phyloP scores from a whole-genome alignment of 495 filamentous ascomycete genomes.

The Xylaria scruposa region DNA sequence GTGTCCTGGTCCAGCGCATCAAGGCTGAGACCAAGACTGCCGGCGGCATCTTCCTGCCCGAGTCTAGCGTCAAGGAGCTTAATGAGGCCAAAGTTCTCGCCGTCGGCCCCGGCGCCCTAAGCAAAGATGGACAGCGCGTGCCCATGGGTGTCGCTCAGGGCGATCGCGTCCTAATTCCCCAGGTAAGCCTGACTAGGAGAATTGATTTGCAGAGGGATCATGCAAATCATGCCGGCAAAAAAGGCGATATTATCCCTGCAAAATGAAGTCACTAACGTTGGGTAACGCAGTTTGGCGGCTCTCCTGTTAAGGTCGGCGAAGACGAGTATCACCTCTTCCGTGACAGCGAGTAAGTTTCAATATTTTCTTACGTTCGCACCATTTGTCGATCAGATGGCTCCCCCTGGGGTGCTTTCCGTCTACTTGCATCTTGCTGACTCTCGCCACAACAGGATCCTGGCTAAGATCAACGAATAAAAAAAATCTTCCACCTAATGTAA shows the following conservation, averaged over 20 bases:
- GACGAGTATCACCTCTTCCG: constrained; percentile 96
- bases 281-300: constrained; percentile 81
- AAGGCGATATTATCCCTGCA: background rate
- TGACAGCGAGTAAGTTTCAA: constrained; percentile 84
- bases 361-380: background rate
- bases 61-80: constrained; percentile 96
- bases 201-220: constrained; percentile 10
- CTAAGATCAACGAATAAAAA: constrained; percentile 87
- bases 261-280: constrained; percentile 41
- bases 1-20: constrained; percentile 96
- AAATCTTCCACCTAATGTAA: constrained; percentile 26
- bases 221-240: background rate
- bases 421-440: constrained; percentile 12
- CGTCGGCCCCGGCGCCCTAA: constrained; percentile 85
- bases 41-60: constrained; percentile 94
- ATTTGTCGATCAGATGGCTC: background rate
- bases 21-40: constrained; percentile 97
- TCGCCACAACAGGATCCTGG: constrained; percentile 66
- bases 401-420: background rate
- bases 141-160: constrained; percentile 79
- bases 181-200: constrained; percentile 63
- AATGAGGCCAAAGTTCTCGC: constrained; percentile 96
- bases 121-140: constrained; percentile 86
- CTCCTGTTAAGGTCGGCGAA: constrained; percentile 94
- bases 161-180: constrained; percentile 95